A percentile compares a stretch with the other conserved stretches of the same genome.
phyloP scores from a whole-genome alignment of 352 stramenopile genomes.

The Blastocystis hominis region DNA sequence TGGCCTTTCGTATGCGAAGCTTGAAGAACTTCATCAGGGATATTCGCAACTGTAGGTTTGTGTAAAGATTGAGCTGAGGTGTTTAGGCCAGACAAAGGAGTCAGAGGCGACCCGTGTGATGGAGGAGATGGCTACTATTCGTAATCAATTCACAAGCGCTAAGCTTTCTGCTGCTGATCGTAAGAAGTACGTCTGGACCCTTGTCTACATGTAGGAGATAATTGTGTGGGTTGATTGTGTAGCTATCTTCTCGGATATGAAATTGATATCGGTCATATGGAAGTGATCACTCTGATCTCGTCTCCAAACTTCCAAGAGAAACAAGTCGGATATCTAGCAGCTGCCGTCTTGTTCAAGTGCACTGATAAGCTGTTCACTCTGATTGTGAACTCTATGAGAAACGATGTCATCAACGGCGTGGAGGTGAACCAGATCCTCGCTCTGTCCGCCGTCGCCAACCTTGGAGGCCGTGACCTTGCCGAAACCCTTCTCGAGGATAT shows the following conservation, averaged over 20 bases:
- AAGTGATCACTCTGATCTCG: slow-evolving; percentile 86
- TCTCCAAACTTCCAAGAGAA: slow-evolving; percentile 78
- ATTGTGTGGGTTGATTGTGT: background rate
- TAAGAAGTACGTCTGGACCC: slow-evolving; percentile 98
- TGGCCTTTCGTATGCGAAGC: slow-evolving; percentile 56
- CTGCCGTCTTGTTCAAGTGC: slow-evolving; percentile 84
- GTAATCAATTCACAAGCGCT: slow-evolving; percentile 84
- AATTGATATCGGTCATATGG: slow-evolving; percentile 93
- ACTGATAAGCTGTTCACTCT: slow-evolving; percentile 74
- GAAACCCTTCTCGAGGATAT: slow-evolving; percentile 84
- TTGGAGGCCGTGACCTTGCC: slow-evolving; percentile 83
- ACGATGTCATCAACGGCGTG: slow-evolving; percentile 80
- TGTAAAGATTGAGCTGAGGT: slow-evolving; percentile 58
- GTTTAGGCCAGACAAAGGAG: slow-evolving; percentile 72
- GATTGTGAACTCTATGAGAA: slow-evolving; percentile 88
- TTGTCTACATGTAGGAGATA: slow-evolving; percentile 83
- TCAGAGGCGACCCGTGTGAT: slow-evolving; percentile 86
- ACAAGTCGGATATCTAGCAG: slow-evolving; percentile 85
- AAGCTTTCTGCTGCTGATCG: slow-evolving; percentile 84
- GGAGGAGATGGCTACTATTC: slow-evolving; percentile 93
- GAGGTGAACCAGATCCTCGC: slow-evolving; percentile 81
- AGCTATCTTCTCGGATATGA: slow-evolving; percentile 92
- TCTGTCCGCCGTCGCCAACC: slow-evolving; percentile 86
- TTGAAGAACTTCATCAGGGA: slow-evolving; percentile 58
- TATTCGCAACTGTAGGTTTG: slow-evolving; percentile 51